A percentile compares a stretch with the other conserved stretches of the same genome.
These are phyloP conservation scores for Fusarium pininemorale DNA, from an alignment of 2,329 filamentous ascomycete species.

Conservation along the genomic window DNA sequence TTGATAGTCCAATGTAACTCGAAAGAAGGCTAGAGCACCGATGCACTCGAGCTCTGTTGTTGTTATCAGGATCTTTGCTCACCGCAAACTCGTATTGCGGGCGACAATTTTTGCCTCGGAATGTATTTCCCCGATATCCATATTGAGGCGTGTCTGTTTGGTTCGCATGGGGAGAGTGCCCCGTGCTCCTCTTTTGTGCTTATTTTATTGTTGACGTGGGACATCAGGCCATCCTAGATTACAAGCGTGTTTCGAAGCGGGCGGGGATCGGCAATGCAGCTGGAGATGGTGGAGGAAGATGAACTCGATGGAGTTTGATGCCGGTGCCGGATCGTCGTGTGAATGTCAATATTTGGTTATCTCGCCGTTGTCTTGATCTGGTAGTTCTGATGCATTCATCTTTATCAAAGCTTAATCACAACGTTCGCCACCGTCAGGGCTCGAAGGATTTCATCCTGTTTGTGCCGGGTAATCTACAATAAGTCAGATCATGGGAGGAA, in stretches of 20 bases:
- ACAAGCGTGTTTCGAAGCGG: conserved; percentile 36
- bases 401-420: background rate
- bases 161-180: conserved; percentile 31
- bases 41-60: background rate
- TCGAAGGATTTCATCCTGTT: background rate
- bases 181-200: conserved; percentile 30
- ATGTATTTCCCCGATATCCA: conserved; percentile 31
- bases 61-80: conserved; percentile 1
- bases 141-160: conserved; percentile 35
- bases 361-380: background rate
- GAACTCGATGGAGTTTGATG: conserved; percentile 10
- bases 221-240: conserved; percentile 29
- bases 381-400: background rate
- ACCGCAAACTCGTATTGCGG: conserved; percentile 11
- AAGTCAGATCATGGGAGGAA: background rate
- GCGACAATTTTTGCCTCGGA: conserved; percentile 16
- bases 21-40: conserved; percentile 17
- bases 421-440: background rate
- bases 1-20: conserved; percentile 7
- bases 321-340: conserved; percentile 27
- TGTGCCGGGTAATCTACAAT: background rate
- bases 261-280: conserved; percentile 26
- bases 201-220: conserved; percentile 19
- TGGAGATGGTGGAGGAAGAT: conserved; percentile 19
- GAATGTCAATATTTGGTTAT: conserved; percentile 9